phyloP scores from a whole-genome alignment of 108 stramenopile species.

The Conticribra guillardii region DNA sequence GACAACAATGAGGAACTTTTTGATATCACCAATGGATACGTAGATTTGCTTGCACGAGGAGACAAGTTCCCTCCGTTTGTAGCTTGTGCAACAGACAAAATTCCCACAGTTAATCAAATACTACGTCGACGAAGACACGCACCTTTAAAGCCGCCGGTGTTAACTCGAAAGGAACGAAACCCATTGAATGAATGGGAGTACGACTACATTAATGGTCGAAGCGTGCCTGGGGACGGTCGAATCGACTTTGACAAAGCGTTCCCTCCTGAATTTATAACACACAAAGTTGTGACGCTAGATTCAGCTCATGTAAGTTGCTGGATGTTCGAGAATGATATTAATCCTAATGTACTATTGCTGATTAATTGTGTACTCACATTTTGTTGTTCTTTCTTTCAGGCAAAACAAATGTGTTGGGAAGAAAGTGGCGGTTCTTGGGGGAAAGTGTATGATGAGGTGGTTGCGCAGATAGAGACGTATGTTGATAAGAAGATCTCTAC shows the following conservation, averaged over 20 bases:
- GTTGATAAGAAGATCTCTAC: neutral
- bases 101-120: slow-evolving; percentile 61
- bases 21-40: neutral
- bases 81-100: slow-evolving; percentile 45
- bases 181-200: slow-evolving; percentile 45
- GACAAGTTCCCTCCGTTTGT: slow-evolving; percentile 49
- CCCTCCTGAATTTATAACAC: slow-evolving; percentile 42
- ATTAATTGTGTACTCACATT: too few species aligned
- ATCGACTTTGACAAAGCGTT: slow-evolving; percentile 61
- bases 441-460: slow-evolving; percentile 45
- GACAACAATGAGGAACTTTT: slow-evolving; percentile 10
- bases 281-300: slow-evolving; percentile 40
- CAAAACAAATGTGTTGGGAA: slow-evolving; percentile 67
- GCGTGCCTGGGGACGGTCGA: slow-evolving; percentile 60
- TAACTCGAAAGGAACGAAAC: slow-evolving; percentile 12
- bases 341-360: too few species aligned
- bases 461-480: slow-evolving; percentile 35
- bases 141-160: slow-evolving; percentile 2
- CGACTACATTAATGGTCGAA: slow-evolving; percentile 52
- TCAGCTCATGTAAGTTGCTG: slow-evolving; percentile 57
- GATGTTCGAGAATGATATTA: too few species aligned
- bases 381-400: too few species aligned
- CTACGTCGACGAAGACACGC: slow-evolving; percentile 39
- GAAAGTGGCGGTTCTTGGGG: slow-evolving; percentile 47
- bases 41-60: neutral